Base-by-base conservation (phyloP, 208 protist genomes). In the Leishmania martiniquensis region DNA sequence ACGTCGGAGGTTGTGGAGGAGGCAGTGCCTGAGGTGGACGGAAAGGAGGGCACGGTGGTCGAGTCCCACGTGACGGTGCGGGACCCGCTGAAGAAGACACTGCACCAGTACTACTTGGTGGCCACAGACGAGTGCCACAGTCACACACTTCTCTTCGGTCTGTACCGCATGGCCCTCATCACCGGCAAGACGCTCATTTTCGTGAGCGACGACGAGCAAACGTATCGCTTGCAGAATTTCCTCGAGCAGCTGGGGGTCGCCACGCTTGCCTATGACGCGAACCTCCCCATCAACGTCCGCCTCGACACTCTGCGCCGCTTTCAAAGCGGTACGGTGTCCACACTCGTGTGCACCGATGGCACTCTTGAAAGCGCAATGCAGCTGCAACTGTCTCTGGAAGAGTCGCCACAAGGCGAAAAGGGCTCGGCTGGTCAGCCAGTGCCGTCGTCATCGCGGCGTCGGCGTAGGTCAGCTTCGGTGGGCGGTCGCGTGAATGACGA, bases 101-200 rank as follows among this genome's bases (percentile, higher is more conserved):
- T 98, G 68, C 76, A 89, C 7, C 96, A 98, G 83, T 91, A 95
- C 85, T 97, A 96, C 82, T 77, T 97, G 32, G 90, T 97, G n/a
- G 88, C 93, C 49, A 95, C 93, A 0, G 93, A 97, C 70, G 91
- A 97, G 67, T 94, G 91, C 72, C 95, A 99, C 82, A 94, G 94
- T 67, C 98, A 98, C 89, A 98, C 98, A 4, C 81, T 99, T n/a
- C 84, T 99, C n/a, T 99, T 97, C 80, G 86, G 91, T 13, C 87
- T 99, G 29, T 93, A 99, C 73, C 95, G 95, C 86, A 90, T 99
- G 47, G 85, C 91, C 29, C 90, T 99, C 60, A 94, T 99, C 63
- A 85, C 87, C 34, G 98, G 98, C 44, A 99, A 99, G 81, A 98
- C 96, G 34, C 89, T 99, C 65, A 94, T 99, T 69, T 99, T 99